phyloP scores from a whole-genome alignment of 192 early-diverging fungal species.

The Piromyces finnis region DNA sequence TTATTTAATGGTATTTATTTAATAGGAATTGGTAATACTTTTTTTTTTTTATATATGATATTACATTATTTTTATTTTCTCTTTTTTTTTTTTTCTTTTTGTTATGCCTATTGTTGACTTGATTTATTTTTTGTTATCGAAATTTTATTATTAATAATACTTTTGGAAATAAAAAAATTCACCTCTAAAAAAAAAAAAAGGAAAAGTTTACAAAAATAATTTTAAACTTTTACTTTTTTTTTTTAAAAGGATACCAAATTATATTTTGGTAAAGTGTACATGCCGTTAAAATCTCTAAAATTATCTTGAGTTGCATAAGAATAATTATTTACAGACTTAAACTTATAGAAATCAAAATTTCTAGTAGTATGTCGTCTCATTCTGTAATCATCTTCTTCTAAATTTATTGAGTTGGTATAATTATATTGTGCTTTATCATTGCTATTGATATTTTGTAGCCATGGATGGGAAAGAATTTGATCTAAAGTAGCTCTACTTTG shows the following conservation, averaged over 20 bases:
- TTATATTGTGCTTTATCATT: neutral
- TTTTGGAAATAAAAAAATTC: no score
- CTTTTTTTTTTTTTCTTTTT: no score
- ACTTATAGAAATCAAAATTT: neutral
- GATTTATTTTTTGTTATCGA: no score
- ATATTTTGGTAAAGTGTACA: neutral
- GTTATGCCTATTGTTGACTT: no score
- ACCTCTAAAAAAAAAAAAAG: no score
- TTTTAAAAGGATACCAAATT: neutral
- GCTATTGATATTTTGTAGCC: neutral
- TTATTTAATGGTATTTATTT: no score
- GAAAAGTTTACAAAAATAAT: no score
- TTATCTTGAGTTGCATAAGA: neutral
- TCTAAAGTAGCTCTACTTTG: neutral
- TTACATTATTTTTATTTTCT: no score
- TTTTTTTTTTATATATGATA: no score
- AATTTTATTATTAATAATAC: no score
- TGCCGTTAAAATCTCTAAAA: neutral
- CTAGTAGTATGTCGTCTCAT: neutral
- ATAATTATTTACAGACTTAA: neutral
- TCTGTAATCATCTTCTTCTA: neutral
- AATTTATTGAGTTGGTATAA: neutral
- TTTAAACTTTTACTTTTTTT: no score
- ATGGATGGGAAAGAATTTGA: neutral
- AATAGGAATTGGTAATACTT: no score